Evolutionary conservation across 306 rosid genomes (phyloP).

Genomic region (Medicago lupulina): DNA sequence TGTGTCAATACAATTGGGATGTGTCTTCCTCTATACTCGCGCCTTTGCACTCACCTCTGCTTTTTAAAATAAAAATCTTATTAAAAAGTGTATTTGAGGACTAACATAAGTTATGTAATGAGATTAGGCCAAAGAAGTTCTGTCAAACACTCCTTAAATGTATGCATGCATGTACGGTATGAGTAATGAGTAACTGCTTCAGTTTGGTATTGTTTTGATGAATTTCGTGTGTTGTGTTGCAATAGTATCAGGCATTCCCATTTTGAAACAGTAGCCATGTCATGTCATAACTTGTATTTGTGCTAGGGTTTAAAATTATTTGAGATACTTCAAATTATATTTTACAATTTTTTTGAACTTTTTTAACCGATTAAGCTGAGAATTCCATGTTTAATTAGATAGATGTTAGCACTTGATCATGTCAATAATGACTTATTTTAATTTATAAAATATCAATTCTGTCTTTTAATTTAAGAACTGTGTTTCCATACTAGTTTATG

Average conservation of each 20-base stretch:
- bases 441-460: background rate
- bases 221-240: conserved; percentile 2
- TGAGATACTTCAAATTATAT: background rate
- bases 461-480: background rate
- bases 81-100: background rate
- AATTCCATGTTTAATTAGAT: conserved; percentile 6
- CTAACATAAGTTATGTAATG: background rate
- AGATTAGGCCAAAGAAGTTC: background rate
- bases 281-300: background rate
- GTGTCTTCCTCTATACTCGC: too few relatives aligned
- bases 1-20: too few relatives aligned
- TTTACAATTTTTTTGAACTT: background rate
- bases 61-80: too few relatives aligned
- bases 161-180: background rate
- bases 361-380: background rate
- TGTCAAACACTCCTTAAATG: too few relatives aligned
- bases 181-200: conserved; percentile 4
- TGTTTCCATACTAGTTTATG: background rate
- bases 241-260: background rate
- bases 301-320: background rate
- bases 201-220: conserved; percentile 25
- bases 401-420: background rate
- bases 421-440: background rate
- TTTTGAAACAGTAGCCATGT: background rate
- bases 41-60: too few relatives aligned